Base-by-base conservation (phyloP, 345 rosid genomes). In the Lumnitzera racemosa region DNA sequence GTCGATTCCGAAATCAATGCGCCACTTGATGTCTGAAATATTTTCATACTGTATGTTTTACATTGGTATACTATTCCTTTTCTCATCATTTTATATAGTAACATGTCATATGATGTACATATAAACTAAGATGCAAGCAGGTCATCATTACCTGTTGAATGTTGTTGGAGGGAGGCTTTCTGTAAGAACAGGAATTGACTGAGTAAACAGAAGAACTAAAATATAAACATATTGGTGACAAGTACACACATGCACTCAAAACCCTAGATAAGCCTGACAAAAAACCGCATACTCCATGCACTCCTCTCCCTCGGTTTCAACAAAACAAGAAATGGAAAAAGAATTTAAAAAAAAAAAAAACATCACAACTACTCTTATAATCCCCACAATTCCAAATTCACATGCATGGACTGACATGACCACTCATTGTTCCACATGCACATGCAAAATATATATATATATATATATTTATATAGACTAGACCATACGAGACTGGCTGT, bases 401-500 rank as follows among this genome's bases (percentile, higher is more conserved):
- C 81, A 79, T 79, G 83, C 82, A 74, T 66, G 82, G 74, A 67
- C 83, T 72, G 82, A 72, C 80, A 79, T 61, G 11, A 11, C 58
- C 76, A 79, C 75, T 79, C 84, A 76, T 79, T 63, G 58, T 59
- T 53, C 71, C 80, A 77, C 82, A 80, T 82, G 79, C 80, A 67
- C 82, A 70, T 72, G 75, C 78, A 66, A 63, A 59, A 55, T 14
- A 53, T 41, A 16, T 24, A 9, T 17, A 60, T 25, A 12, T 13
- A 49, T 49, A 23, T 15, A 15, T 12, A 46, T 17, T 25, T 47
- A 27, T 5, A 27, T 36, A 36, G 43, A 36, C 43, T 36, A 36
- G 43, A 36, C 43, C 9, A 36, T 6, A 9, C 43, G 43, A 36
- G 43, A 36, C 10, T 36, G 43, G 43, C 7, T 36, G 5, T 5